Base-by-base conservation (phyloP, 2,329 filamentous ascomycete species). In the Cylindrodendrum hubeiense region DNA sequence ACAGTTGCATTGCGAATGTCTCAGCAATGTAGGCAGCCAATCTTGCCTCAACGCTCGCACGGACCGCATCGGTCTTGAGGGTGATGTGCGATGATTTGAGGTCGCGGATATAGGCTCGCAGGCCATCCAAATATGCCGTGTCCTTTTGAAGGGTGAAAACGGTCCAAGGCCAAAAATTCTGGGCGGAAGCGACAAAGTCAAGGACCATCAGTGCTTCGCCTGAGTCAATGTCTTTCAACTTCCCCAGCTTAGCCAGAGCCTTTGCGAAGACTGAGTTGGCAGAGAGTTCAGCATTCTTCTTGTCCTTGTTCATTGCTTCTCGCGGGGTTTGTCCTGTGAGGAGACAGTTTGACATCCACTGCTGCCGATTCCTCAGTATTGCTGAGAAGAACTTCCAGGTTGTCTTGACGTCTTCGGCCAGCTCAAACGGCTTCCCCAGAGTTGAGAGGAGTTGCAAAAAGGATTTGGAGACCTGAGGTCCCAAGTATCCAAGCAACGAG, bases 121-220 rank as follows among this genome's bases (percentile, higher is more conserved):
- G 85, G 60, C 89, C 88, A 44, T 89, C 84, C 61, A 98, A 86
- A 74, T 97, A 95, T 0, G 85, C 83, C 1, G 87, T 86, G 73
- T 97, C 92, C 64, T 90, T 90, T 66, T 92, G 89, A 37, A 97
- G 83, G 41, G 92, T 90, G 61, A 93, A 91, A 61, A 97, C 94
- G 1, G 94, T 95, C 93, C 95, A 97, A 1, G 95, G 92, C 95
- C 95, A 98, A 76, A 94, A 93, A 78, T 97, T 96, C 76, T 98
- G 95, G 5, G 95, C 93, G 3, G 92, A 90, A 3, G 93, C 90
- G 39, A 98, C 89, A 77, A 98, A 98, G 72, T 95, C 91, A 17
- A 99, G 85, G 72, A 98, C 90, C 1, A 92, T 89, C 22, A 94
- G 82, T 4, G 91, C 89, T 67, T 94, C 88, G 34, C 84, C 82